phyloP scores from a whole-genome alignment of 2,329 filamentous ascomycete genomes.

The Escovopsis sp. region DNA sequence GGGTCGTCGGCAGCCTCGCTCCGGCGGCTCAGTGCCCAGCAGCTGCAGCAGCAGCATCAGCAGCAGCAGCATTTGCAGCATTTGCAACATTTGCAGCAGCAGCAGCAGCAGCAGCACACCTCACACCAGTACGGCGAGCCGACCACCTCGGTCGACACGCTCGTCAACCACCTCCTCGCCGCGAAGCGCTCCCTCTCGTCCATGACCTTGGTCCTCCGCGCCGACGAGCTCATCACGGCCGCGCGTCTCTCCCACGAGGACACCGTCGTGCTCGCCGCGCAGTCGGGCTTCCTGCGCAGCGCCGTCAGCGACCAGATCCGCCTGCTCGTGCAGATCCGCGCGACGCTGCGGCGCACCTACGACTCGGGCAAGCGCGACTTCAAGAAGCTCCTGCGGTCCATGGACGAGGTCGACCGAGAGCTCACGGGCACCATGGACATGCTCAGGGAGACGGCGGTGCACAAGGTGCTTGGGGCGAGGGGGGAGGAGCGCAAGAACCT shows the following conservation, averaged over 20 bases:
- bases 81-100: too few species aligned
- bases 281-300: conserved; percentile 50
- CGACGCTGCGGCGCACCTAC: conserved; percentile 38
- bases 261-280: conserved; percentile 55
- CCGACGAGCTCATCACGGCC: conserved; percentile 68
- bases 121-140: conserved; percentile 3
- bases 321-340: conserved; percentile 35
- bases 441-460: conserved; percentile 48
- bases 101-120: too few species aligned
- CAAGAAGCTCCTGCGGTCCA: conserved; percentile 41
- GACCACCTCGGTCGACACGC: conserved; percentile 44
- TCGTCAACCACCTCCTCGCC: conserved; percentile 71
- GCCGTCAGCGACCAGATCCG: conserved; percentile 42
- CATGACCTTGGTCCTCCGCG: conserved; percentile 67
- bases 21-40: conserved; percentile 14
- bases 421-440: conserved; percentile 52
- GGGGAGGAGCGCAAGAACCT: conserved; percentile 46
- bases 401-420: conserved; percentile 51
- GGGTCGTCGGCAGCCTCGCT: conserved; percentile 22
- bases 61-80: too few species aligned
- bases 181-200: conserved; percentile 79
- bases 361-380: conserved; percentile 45
- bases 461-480: conserved; percentile 43
- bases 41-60: too few species aligned
- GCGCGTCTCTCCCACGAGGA: conserved; percentile 67